Percentiles rank a stretch among this genome's conserved stretches.
These are phyloP conservation scores for Pelargonium australe DNA, from an alignment of 441 rosid species.

Conservation along the genomic window DNA sequence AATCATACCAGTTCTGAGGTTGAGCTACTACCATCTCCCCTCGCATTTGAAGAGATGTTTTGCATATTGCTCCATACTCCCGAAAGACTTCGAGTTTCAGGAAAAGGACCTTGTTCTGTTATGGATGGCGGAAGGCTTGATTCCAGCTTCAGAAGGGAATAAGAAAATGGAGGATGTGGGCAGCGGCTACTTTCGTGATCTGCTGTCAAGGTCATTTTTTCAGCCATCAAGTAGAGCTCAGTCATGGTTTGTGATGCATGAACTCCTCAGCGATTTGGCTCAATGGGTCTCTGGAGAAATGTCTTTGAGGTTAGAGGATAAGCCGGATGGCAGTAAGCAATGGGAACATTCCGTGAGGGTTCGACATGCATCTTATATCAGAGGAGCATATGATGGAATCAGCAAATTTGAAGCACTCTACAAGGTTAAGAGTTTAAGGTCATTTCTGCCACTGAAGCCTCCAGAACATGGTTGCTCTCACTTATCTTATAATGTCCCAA, in stretches of 20 bases:
- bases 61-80: constrained; percentile 30
- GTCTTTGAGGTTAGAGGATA: constrained; percentile 19
- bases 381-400: constrained; percentile 4
- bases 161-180: constrained; percentile 25
- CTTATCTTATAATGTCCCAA: constrained; percentile 12
- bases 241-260: constrained; percentile 24
- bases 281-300: constrained; percentile 27
- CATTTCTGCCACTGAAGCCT: constrained; percentile 26
- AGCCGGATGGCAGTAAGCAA: constrained; percentile 4
- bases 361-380: constrained; percentile 28
- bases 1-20: constrained; percentile 23
- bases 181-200: constrained; percentile 18
- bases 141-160: constrained; percentile 3
- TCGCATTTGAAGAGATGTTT: constrained; percentile 31
- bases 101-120: constrained; percentile 16
- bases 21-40: constrained; percentile 34
- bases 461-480: constrained; percentile 6
- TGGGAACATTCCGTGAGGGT: constrained; percentile 6
- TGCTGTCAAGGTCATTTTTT: constrained; percentile 24
- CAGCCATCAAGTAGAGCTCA: constrained; percentile 9
- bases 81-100: constrained; percentile 19
- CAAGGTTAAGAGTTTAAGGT: constrained; percentile 21
- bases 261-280: constrained; percentile 27
- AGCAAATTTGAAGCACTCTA: constrained; percentile 16
- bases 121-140: constrained; percentile 32